A percentile compares a stretch with the other conserved stretches of the same genome.
Conservation (phyloP, 1,139 yeast genomes). For the Meyerozyma sp. region DNA sequence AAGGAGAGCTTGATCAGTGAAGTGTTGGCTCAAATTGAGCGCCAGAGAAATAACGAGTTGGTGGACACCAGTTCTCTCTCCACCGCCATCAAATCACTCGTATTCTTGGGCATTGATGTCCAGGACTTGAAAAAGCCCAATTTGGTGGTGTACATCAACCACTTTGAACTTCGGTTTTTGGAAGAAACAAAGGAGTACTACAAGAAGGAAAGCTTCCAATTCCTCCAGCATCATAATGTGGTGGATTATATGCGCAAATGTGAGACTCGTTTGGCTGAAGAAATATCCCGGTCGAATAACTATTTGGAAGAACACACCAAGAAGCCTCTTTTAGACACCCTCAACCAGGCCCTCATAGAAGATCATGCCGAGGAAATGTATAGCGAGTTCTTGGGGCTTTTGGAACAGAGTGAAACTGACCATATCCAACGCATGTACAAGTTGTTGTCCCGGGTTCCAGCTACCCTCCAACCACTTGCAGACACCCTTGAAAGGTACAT, state of each 20-base stretch:
- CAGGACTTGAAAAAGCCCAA: constrained; percentile 84
- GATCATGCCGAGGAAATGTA: constrained; percentile 77
- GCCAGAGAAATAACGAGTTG: constrained; percentile 75
- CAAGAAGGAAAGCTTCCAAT: constrained; percentile 60
- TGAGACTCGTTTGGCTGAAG: constrained; percentile 76
- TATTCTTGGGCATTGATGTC: constrained; percentile 66
- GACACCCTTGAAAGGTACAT: constrained; percentile 69
- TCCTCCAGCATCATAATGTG: constrained; percentile 69
- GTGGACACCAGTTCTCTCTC: constrained; percentile 67
- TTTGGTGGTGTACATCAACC: constrained; percentile 71
- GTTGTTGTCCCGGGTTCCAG: constrained; percentile 68
- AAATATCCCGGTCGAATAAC: constrained; percentile 68
- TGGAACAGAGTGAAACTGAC: constrained; percentile 70
- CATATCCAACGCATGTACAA: constrained; percentile 79
- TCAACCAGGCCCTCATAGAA: constrained; percentile 72
- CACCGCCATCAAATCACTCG: constrained; percentile 79
- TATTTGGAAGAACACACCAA: constrained; percentile 86
- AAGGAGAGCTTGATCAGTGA: constrained; percentile 58
- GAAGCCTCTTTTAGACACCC: constrained; percentile 65
- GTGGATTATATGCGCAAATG: constrained; percentile 90
- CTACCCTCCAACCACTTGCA: constrained; percentile 75
- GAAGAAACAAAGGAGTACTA: constrained; percentile 72
- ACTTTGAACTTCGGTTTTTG: constrained; percentile 74
- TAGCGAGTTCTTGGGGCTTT: constrained; percentile 64
- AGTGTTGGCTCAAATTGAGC: constrained; percentile 67